These are phyloP conservation scores for Penicillium cinerascens DNA, from an alignment of 495 filamentous ascomycete genomes.

Conservation along the genomic window DNA sequence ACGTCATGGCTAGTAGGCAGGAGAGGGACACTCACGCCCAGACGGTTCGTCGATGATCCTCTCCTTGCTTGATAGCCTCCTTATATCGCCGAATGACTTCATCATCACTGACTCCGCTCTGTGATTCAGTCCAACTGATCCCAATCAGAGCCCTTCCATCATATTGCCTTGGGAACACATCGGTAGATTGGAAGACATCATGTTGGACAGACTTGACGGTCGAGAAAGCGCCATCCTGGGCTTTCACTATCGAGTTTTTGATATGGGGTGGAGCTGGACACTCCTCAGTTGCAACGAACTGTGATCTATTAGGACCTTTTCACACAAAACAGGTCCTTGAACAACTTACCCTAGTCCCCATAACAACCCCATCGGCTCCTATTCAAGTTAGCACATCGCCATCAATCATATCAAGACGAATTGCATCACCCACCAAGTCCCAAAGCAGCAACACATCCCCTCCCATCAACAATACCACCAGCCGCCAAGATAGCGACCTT, in stretches of 20 bases:
- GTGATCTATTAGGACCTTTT: background rate
- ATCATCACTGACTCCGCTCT: slow-evolving; percentile 15
- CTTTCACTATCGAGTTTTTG: slow-evolving; percentile 20
- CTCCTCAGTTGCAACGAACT: slow-evolving; percentile 26
- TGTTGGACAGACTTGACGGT: slow-evolving; percentile 22
- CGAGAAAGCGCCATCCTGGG: slow-evolving; percentile 19
- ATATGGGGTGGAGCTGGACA: slow-evolving; percentile 18
- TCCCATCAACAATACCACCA: slow-evolving; percentile 62
- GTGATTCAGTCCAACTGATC: slow-evolving; percentile 14
- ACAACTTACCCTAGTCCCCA: slow-evolving; percentile 56
- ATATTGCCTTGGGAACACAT: slow-evolving; percentile 26
- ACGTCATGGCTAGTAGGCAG: background rate
- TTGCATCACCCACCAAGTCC: slow-evolving; percentile 49
- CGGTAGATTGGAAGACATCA: slow-evolving; percentile 23
- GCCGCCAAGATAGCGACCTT: slow-evolving; percentile 57
- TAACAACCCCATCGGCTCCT: slow-evolving; percentile 54
- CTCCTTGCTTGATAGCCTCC: slow-evolving; percentile 17
- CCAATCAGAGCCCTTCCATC: slow-evolving; percentile 26
- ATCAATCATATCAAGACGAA: background rate
- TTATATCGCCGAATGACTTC: slow-evolving; percentile 23
- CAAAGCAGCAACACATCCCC: slow-evolving; percentile 57
- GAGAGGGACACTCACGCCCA: slow-evolving; percentile 22
- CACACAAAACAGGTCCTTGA: background rate
- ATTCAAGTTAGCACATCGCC: background rate
- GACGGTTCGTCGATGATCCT: slow-evolving; percentile 18